Conservation (phyloP, 2,329 filamentous ascomycete genomes). For the Fusarium coicis region DNA sequence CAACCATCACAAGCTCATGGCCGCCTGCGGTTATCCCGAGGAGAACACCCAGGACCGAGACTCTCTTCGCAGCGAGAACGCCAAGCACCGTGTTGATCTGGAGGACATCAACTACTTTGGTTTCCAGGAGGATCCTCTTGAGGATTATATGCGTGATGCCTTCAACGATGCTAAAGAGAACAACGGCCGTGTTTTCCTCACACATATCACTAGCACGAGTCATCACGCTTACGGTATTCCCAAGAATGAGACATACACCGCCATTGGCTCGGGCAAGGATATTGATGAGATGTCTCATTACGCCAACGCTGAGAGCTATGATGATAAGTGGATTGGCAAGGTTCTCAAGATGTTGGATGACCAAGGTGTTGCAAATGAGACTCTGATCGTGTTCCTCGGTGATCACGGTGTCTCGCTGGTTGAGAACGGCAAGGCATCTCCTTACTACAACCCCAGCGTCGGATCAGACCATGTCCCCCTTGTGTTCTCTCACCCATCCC, state of each 20-base stretch:
- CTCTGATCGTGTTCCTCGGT: constrained; percentile 47
- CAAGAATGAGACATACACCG: constrained; percentile 39
- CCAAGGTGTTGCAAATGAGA: constrained; percentile 49
- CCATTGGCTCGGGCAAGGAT: constrained; percentile 32
- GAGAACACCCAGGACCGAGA: constrained; percentile 45
- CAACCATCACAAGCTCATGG: constrained; percentile 49
- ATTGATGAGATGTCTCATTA: constrained; percentile 46
- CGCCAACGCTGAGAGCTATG: constrained; percentile 47
- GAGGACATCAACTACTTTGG: constrained; percentile 52
- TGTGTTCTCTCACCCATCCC: constrained; percentile 46
- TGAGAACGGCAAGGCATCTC: constrained; percentile 44
- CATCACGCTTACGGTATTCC: constrained; percentile 49
- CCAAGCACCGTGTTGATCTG: constrained; percentile 46
- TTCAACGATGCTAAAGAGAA: constrained; percentile 46
- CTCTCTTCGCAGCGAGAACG: constrained; percentile 43
- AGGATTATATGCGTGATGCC: constrained; percentile 48
- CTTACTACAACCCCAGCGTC: constrained; percentile 49
- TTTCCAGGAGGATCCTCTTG: constrained; percentile 46
- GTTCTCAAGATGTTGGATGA: constrained; percentile 46
- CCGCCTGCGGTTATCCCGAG: constrained; percentile 44
- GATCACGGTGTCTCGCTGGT: constrained; percentile 50
- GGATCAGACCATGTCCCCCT: constrained; percentile 47
- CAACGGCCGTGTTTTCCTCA: constrained; percentile 48
- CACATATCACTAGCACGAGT: constrained; percentile 50
- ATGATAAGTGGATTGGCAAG: constrained; percentile 47